Percentiles rank a stretch among this genome's conserved stretches.
Conservation (phyloP, 495 filamentous ascomycete species). For the Bathelium albidoporum region DNA sequence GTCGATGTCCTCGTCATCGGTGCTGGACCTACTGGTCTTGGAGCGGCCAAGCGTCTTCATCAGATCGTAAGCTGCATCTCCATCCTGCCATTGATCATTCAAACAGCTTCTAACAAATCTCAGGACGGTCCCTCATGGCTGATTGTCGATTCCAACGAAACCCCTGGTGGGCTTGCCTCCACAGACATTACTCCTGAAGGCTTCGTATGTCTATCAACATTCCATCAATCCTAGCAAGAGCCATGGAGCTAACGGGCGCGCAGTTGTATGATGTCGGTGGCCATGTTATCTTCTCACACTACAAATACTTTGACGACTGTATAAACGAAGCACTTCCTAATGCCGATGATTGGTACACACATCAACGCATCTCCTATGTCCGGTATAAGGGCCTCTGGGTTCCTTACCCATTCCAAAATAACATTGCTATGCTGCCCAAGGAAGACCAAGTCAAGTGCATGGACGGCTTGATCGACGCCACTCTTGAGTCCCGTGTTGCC, state of each 20-base stretch:
- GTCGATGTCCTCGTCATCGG: constrained; percentile 98
- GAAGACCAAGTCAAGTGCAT: constrained; percentile 93
- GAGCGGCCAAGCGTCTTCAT: constrained; percentile 93
- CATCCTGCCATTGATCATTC: constrained; percentile 7
- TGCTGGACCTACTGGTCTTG: constrained; percentile 90
- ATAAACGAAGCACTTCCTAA: constrained; percentile 92
- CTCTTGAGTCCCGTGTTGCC: constrained; percentile 71
- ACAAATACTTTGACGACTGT: constrained; percentile 99
- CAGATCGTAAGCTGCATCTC: constrained; percentile 62
- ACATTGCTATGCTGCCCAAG: constrained; percentile 97
- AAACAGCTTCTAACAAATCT: constrained; percentile 1
- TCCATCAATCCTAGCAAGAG: background rate
- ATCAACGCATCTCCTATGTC: constrained; percentile 98
- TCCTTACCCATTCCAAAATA: constrained; percentile 99
- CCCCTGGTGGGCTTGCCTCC: constrained; percentile 89
- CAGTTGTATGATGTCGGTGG: constrained; percentile 98
- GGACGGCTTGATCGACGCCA: constrained; percentile 94
- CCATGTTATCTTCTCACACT: constrained; percentile 99
- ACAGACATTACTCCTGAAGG: constrained; percentile 94
- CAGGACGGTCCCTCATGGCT: constrained; percentile 89
- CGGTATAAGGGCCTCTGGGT: constrained; percentile 95
- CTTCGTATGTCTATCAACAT: constrained; percentile 62
- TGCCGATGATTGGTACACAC: constrained; percentile 89
- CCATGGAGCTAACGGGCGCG: constrained; percentile 18
- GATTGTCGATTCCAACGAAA: constrained; percentile 89